A percentile compares a stretch with the other conserved stretches of the same genome.
These are phyloP conservation scores for Cylindrodendrum hubeiense DNA, from an alignment of 2,329 filamentous ascomycete species.

Conservation along the genomic window DNA sequence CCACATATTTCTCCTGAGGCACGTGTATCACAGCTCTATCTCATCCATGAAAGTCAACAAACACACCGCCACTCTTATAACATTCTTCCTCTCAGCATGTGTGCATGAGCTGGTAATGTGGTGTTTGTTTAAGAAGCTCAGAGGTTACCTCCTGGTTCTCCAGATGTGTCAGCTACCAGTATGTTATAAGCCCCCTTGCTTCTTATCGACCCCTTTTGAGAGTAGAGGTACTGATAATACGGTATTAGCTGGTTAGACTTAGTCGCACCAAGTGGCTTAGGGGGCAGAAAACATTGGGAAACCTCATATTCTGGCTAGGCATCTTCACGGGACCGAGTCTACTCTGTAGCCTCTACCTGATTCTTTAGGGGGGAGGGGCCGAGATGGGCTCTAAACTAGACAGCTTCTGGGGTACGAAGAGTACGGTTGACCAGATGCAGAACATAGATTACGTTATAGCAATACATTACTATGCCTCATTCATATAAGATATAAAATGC, in stretches of 20 bases:
- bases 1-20: conserved; percentile 81
- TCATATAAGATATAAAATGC: too few species aligned
- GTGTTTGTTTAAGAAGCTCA: conserved; percentile 82
- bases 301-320: conserved; percentile 82
- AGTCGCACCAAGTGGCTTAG: conserved; percentile 76
- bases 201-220: not conserved
- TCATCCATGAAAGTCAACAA: conserved; percentile 78
- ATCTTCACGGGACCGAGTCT: conserved; percentile 83
- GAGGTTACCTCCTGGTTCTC: conserved; percentile 78
- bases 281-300: conserved; percentile 73
- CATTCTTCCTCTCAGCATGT: conserved; percentile 78
- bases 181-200: conserved; percentile 34
- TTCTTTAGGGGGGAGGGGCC: conserved; percentile 55
- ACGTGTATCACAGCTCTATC: conserved; percentile 84
- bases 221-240: not conserved
- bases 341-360: conserved; percentile 70
- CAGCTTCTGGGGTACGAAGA: too few species aligned
- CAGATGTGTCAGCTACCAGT: conserved; percentile 81
- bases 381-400: not conserved
- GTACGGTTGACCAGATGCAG: too few species aligned
- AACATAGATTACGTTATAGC: too few species aligned
- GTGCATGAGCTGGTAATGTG: conserved; percentile 85
- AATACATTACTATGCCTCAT: too few species aligned
- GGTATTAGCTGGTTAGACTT: conserved; percentile 68
- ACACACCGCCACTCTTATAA: conserved; percentile 79